Percentiles rank a stretch among this genome's conserved stretches.
Conservation (phyloP, 768 basidiomycete genomes). For the Mrakia gelida region DNA sequence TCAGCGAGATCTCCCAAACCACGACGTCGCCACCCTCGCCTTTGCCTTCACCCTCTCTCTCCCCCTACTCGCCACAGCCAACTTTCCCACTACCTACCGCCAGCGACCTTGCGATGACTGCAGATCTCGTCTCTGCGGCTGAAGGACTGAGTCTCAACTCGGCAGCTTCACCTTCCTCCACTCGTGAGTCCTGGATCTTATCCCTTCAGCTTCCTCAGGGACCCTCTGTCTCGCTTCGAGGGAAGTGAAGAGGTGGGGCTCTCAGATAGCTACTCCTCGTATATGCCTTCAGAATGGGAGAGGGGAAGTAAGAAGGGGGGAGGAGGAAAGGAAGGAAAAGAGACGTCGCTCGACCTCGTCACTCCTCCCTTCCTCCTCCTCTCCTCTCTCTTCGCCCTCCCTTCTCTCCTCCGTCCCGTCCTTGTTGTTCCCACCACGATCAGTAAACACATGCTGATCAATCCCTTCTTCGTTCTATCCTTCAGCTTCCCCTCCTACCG, state of each 20-base stretch:
- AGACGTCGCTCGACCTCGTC: not conserved
- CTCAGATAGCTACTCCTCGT: not conserved
- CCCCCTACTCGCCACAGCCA: no score
- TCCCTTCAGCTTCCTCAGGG: not conserved
- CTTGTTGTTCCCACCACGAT: not conserved
- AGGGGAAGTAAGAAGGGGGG: not conserved
- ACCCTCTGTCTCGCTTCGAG: not conserved
- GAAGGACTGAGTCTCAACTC: conserved; percentile 3
- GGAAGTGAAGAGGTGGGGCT: not conserved
- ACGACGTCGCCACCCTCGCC: no score
- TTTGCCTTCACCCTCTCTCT: no score
- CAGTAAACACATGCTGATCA: no score
- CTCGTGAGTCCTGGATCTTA: not conserved
- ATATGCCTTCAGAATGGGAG: not conserved
- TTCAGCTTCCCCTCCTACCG: not conserved
- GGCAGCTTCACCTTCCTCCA: not conserved
- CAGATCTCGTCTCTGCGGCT: conserved; percentile 5
- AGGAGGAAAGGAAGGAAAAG: not conserved
- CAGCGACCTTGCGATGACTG: not conserved
- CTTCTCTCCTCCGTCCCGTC: not conserved
- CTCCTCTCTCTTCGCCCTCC: not conserved
- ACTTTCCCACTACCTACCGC: no score
- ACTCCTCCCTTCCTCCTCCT: not conserved
- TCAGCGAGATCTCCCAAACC: no score
- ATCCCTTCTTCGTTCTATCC: not conserved